Base-by-base conservation (phyloP, 148 eudicot genomes). In the Heliosperma pusillum region DNA sequence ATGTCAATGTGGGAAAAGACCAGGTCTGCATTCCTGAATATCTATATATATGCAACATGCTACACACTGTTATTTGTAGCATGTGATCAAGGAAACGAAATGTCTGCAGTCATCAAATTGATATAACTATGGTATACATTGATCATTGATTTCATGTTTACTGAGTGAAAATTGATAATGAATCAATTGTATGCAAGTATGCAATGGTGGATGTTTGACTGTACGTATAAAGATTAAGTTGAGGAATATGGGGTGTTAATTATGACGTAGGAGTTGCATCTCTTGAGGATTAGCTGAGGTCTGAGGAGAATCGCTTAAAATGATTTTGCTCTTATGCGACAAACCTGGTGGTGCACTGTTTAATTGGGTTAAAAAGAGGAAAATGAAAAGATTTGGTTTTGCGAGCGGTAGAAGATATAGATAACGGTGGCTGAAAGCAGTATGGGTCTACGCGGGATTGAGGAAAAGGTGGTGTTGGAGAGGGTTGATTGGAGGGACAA, bases 1-100 rank as follows among this genome's bases (percentile, higher is more conserved):
- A 85, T 78, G 88, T 89, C 64, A 83, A 92, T 82, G 85, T 90
- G 50, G 78, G 56, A 29, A 85, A 88, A 78, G 82, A 88, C 78
- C 89, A 95, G 97, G 98, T 95, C 70, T 79, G 84, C 30, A 10
- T 26, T 74, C 44, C 50, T 24, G 7, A 29, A 17, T 69, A 20
- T 33, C 56, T 76, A 22, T 62, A 22, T 22, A 8, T 26, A 47
- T 36, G 42, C 42, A 0, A 7, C 42, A 36, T 36, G 42, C 42
- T 6, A 7, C 42, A 36, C 42, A 36, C 42, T 36, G 42, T 36
- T 36, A 36, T 36, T 36, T 36, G 42, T 8, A 36, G 42, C 42
- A 36, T 36, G 42, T 36, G 42, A 36, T 36, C 42, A 36, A 36
- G 9, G 42, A 7, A 36, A 36, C 42, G 1, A 36, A 36, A 36